A percentile compares a stretch with the other conserved stretches of the same genome.
Conservation (phyloP, 129 eudicot species). For the Escallonia rubra region DNA sequence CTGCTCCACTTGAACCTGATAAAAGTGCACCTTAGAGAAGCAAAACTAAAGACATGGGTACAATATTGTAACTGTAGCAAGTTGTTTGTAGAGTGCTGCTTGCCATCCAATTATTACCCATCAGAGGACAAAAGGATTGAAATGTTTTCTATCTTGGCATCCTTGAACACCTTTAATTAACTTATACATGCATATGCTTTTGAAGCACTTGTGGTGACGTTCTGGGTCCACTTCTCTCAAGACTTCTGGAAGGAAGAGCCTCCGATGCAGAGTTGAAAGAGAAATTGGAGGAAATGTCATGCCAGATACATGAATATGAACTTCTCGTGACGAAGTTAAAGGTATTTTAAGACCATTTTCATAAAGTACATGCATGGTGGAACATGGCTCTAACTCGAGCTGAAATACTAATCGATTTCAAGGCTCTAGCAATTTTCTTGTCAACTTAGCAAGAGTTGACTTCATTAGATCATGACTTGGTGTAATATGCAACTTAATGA, state of each 20-base stretch:
- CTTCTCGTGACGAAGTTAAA: conserved; percentile 55
- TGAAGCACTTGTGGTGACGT: conserved; percentile 23
- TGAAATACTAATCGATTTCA: neutral
- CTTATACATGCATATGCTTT: neutral
- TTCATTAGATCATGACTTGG: neutral
- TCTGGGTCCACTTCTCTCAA: conserved; percentile 31
- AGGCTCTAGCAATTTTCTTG: neutral
- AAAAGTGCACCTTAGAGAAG: too few species aligned
- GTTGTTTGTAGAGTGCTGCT: too few species aligned
- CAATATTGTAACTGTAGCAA: too few species aligned
- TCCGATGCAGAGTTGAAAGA: conserved; percentile 29
- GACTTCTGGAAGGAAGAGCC: conserved; percentile 19
- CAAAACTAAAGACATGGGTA: too few species aligned
- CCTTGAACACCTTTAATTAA: too few species aligned
- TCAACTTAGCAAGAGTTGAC: neutral
- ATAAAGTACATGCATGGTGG: neutral
- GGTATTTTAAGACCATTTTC: conserved; percentile 26
- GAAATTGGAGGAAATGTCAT: conserved; percentile 37
- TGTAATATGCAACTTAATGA: neutral
- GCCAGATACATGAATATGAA: conserved; percentile 60
- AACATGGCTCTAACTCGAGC: neutral
- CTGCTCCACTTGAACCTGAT: too few species aligned
- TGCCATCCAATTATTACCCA: too few species aligned
- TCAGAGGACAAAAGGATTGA: too few species aligned
- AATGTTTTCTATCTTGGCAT: too few species aligned